Percentiles rank a stretch among this genome's conserved stretches.
These are phyloP conservation scores for Hypoxylon sp. DNA, from an alignment of 2,329 filamentous ascomycete species.

Conservation along the genomic window DNA sequence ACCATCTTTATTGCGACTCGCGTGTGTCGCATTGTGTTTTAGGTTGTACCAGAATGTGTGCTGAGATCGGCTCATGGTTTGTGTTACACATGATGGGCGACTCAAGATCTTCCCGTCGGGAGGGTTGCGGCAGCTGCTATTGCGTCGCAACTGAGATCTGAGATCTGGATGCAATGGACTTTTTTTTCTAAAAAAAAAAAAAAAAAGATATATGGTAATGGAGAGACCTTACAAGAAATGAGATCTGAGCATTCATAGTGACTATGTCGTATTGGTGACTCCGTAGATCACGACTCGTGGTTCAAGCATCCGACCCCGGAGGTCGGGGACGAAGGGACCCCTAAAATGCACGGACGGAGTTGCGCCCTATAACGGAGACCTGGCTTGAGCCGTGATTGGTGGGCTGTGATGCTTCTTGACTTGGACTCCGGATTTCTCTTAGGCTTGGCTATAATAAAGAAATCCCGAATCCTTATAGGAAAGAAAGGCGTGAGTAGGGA, in stretches of 20 bases:
- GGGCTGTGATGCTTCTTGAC: slow-evolving; percentile 15
- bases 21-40: slow-evolving; percentile 27
- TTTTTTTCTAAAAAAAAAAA: too few species aligned
- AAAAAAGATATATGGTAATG: slow-evolving; percentile 24
- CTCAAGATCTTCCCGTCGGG: slow-evolving; percentile 16
- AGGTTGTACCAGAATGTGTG: slow-evolving; percentile 39
- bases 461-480: slow-evolving; percentile 14
- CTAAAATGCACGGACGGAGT: slow-evolving; percentile 46
- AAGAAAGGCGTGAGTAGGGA: background rate
- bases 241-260: slow-evolving; percentile 53
- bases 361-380: slow-evolving; percentile 34
- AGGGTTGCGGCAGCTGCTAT: slow-evolving; percentile 17
- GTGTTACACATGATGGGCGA: slow-evolving; percentile 32
- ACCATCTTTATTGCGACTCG: slow-evolving; percentile 10
- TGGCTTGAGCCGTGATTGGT: slow-evolving; percentile 44
- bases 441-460: slow-evolving; percentile 18
- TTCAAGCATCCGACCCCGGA: slow-evolving; percentile 42
- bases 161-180: slow-evolving; percentile 18
- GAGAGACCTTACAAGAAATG: slow-evolving; percentile 51
- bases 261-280: slow-evolving; percentile 40
- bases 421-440: slow-evolving; percentile 28
- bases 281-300: slow-evolving; percentile 38
- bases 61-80: slow-evolving; percentile 22
- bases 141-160: slow-evolving; percentile 17
- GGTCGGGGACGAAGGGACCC: slow-evolving; percentile 43